A percentile compares a stretch with the other conserved stretches of the same genome.
Evolutionary conservation across 768 basidiomycete genomes (phyloP).

Genomic region (Termitomyces sp.): DNA sequence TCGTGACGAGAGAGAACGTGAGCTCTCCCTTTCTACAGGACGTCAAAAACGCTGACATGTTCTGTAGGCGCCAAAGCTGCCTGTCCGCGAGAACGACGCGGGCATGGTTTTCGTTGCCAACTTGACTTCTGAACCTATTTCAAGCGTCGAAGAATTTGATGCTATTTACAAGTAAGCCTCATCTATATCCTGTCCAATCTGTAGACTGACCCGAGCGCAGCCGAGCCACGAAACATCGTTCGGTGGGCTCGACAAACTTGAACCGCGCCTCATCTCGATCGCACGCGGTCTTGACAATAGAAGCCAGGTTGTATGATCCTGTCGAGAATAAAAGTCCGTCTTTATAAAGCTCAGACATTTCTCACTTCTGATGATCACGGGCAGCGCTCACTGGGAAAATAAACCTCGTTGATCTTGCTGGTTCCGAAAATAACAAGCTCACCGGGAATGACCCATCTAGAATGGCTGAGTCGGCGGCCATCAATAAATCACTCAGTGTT

Average conservation of each 20-base stretch:
- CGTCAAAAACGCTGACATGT: neutral
- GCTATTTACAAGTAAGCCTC: conserved; percentile 38
- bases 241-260: conserved; percentile 81
- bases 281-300: conserved; percentile 81
- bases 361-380: neutral
- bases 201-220: conserved; percentile 29
- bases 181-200: neutral
- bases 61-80: conserved; percentile 45
- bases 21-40: conserved; percentile 17
- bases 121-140: conserved; percentile 38
- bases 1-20: conserved; percentile 69
- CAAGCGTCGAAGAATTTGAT: conserved; percentile 42
- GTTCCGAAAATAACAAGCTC: conserved; percentile 89
- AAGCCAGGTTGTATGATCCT: conserved; percentile 57
- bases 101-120: conserved; percentile 56
- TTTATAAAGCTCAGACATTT: neutral
- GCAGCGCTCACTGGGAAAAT: conserved; percentile 72
- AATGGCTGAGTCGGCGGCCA: conserved; percentile 85
- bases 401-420: conserved; percentile 86
- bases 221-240: conserved; percentile 71
- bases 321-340: conserved; percentile 49
- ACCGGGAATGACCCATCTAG: conserved; percentile 86
- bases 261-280: conserved; percentile 86
- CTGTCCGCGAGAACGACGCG: conserved; percentile 49
- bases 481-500: conserved; percentile 86